Evolutionary conservation across 2,329 filamentous ascomycete genomes (phyloP), one percentile per base, ranked within the genome.

Genomic region (Beauveria bassiana): DNA sequence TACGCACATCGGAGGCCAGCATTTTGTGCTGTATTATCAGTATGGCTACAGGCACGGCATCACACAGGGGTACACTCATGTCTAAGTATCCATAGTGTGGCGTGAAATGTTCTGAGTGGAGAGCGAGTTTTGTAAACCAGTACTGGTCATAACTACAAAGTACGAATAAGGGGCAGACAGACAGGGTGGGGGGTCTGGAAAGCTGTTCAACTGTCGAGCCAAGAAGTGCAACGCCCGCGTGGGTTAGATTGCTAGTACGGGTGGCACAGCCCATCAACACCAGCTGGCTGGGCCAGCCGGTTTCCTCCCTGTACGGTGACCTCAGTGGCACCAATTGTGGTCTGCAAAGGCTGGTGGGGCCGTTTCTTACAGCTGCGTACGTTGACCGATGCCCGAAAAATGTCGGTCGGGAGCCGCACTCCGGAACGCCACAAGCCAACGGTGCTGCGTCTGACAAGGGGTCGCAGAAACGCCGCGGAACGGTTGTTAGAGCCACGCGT

Each of bases 341-440:
- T 40, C 9, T 50, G 56, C 22, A 10, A 20, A 34, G 38, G 38
- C n/a, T 38, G 28, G 28, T 14, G 28, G 14, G 38, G 28, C 58
- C 10, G 57, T 34, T 45, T 4, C 43, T 60, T 22, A 4, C 20
- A 34, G 20, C 20, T 46, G 3, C 45, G 55, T 34, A 43, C 20
- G 14, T 5, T 40, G 50, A 46, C 51, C 52, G 57, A 63, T 34
- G 61, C 51, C 61, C 61, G 61, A 63, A 63, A 63, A 50, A 40
- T 57, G 46, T 63, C 61, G 61, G 61, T 61, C 57, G 56, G 56
- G 51, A 61, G 61, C 56, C 57, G 61, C 61, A 55, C 46, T 47
- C 50, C 57, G 52, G 56, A 60, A 43, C 61, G 61, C 61, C 61
- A 63, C 61, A 63, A 24, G 45, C 45, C 57, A 63, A 63, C 61